A percentile compares a stretch with the other conserved stretches of the same genome.
Conservation (phyloP, 2,329 filamentous ascomycete species). For the Pseudofabraea citricarpa region DNA sequence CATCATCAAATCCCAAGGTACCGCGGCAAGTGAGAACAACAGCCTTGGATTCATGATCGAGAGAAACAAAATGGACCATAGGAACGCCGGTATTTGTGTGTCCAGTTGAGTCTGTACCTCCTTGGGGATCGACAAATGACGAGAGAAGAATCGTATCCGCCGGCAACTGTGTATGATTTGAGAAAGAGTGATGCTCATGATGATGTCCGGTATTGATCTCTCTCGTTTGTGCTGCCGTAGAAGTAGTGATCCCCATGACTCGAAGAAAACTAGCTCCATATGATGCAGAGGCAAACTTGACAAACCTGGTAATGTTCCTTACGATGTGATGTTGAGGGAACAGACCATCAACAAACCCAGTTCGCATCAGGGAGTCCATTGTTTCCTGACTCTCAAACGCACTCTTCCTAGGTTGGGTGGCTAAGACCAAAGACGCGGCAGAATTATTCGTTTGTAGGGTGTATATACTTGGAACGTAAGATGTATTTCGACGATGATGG, state of each 20-base stretch:
- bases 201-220: conserved; percentile 37
- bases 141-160: conserved; percentile 52
- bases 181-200: conserved; percentile 58
- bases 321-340: conserved; percentile 57
- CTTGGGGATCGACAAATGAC: conserved; percentile 50
- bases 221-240: conserved; percentile 30
- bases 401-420: conserved; percentile 26
- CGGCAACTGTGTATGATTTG: conserved; percentile 55
- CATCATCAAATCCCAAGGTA: conserved; percentile 52
- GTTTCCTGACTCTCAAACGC: conserved; percentile 21
- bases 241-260: conserved; percentile 56
- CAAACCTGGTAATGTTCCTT: conserved; percentile 58
- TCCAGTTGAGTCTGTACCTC: conserved; percentile 44
- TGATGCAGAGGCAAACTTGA: conserved; percentile 61
- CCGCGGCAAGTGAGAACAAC: conserved; percentile 50
- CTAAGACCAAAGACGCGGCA: conserved; percentile 22
- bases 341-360: conserved; percentile 51
- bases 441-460: conserved; percentile 48
- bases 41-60: conserved; percentile 52
- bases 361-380: conserved; percentile 27
- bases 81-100: conserved; percentile 47
- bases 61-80: conserved; percentile 51
- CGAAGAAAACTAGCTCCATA: conserved; percentile 61
- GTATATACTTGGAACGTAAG: conserved; percentile 47
- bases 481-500: conserved; percentile 24